A percentile compares a stretch with the other conserved stretches of the same genome.
Conservation (phyloP, 2,329 filamentous ascomycete species). For the Canariomyces notabilis region DNA sequence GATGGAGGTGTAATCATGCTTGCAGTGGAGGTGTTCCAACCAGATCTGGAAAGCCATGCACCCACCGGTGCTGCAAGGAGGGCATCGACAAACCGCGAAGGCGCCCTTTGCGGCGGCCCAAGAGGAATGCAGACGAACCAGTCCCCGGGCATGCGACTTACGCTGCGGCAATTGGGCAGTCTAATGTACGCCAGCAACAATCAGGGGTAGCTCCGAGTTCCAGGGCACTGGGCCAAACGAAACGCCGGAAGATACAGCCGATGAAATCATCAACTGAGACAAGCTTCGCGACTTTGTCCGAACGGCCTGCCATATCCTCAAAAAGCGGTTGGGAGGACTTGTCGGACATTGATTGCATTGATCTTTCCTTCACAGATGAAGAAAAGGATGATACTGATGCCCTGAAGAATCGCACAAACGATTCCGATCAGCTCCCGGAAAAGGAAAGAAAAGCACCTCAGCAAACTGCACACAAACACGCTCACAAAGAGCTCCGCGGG, state of each 20-base stretch:
- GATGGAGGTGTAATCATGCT: conserved; percentile 67
- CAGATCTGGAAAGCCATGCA: conserved; percentile 48
- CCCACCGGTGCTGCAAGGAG: conserved; percentile 67
- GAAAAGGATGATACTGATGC: conserved; percentile 1
- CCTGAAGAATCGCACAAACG: neutral
- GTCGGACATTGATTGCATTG: conserved; percentile 13
- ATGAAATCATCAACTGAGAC: neutral
- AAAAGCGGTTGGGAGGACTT: neutral
- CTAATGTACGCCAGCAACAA: neutral
- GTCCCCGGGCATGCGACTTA: conserved; percentile 13
- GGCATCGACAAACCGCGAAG: conserved; percentile 60
- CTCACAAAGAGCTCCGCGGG: too few species aligned
- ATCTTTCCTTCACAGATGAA: conserved; percentile 11
- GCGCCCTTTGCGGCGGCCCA: conserved; percentile 25
- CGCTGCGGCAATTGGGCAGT: neutral
- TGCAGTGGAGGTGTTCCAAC: conserved; percentile 44
- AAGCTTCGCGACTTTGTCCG: neutral
- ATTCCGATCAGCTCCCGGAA: neutral
- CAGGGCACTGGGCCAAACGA: neutral
- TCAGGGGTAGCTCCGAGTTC: neutral
- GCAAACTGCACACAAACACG: neutral
- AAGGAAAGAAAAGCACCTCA: neutral
- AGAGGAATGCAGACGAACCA: conserved; percentile 24
- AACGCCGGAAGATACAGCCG: conserved; percentile 1
- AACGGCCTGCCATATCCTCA: neutral